These are phyloP conservation scores for Alnus glutinosa DNA, from an alignment of 306 rosid species.

Conservation along the genomic window DNA sequence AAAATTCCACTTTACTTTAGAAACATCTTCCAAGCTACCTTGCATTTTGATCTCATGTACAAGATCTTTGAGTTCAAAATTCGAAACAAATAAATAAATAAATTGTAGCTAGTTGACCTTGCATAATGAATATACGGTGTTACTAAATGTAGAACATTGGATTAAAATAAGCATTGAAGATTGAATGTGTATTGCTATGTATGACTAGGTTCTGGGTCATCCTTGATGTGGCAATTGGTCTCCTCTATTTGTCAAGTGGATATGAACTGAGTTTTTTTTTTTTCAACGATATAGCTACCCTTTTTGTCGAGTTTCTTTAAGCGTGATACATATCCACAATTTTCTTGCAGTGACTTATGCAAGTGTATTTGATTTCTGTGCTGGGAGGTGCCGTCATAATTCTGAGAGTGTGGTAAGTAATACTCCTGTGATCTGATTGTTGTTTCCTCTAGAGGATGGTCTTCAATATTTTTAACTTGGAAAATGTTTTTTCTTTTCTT, in stretches of 20 bases:
- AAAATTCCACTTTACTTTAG: not conserved
- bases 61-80: constrained; percentile 6
- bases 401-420: constrained; percentile 93
- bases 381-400: constrained; percentile 95
- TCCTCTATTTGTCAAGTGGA: not conserved
- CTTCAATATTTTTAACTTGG: not conserved
- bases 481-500: not conserved
- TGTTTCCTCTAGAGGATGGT: constrained; percentile 3
- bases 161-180: constrained; percentile 18
- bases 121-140: not conserved
- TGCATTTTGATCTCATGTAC: constrained; percentile 3
- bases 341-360: constrained; percentile 63
- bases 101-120: not conserved
- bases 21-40: not conserved
- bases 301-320: constrained; percentile 3
- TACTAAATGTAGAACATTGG: not conserved
- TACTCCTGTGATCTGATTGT: constrained; percentile 19
- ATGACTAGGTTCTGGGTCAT: constrained; percentile 17
- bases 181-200: not conserved
- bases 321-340: not conserved
- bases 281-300: not conserved
- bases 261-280: not conserved
- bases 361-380: constrained; percentile 78
- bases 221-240: constrained; percentile 21
- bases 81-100: not conserved